Evolutionary conservation across 1,284 basidiomycete species (phyloP), one percentile per base, ranked within the genome.

Genomic region (Porodaedalea pini): DNA sequence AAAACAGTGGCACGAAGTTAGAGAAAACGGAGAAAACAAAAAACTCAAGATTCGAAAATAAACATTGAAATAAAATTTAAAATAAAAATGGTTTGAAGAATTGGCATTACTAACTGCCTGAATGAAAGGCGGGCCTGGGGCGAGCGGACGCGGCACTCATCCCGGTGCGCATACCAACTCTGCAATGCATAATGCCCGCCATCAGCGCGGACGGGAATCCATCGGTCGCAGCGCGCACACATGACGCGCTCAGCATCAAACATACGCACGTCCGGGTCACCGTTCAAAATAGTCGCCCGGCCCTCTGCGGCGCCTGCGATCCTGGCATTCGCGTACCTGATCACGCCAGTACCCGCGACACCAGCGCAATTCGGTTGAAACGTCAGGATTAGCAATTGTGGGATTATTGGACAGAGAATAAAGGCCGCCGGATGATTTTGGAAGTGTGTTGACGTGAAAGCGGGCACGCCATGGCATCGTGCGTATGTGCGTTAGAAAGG

Each of bases 221-320:
- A 50, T n/a, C 45, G 37, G 39, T 50, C 45, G 37, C 47, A 50
- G 37, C 27, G 54, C 17, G 45, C 39, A 25, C 54, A 50, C 17
- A 49, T 37, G 47, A 50, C 48, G n/a, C 54, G 54, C 19, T 56
- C 45, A 6, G 19, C 45, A 29, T 56, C 54, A 25, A 49, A 49
- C 21, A 25, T 17, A 36, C 47, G 45, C 21, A 40, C 45, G 8
- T 48, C 44, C 25, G 54, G 25, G 17, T 56, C 45, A 15, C 47
- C 25, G 1, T n/a, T 15, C 11, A 56, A 31, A 23, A 48, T 7
- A 10, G 36, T 19, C 25, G 17, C 39, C 36, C 27, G 51, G 23
- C 51, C 45, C 2, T 51, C 31, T 7, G 10, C 49, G 34, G 49
- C 36, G 34, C 23, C 29, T 27, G 29, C 36, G 40, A 34, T 6